Evolutionary conservation across 2,329 filamentous ascomycete species (phyloP).

Genomic region (Ophiostoma australiae): DNA sequence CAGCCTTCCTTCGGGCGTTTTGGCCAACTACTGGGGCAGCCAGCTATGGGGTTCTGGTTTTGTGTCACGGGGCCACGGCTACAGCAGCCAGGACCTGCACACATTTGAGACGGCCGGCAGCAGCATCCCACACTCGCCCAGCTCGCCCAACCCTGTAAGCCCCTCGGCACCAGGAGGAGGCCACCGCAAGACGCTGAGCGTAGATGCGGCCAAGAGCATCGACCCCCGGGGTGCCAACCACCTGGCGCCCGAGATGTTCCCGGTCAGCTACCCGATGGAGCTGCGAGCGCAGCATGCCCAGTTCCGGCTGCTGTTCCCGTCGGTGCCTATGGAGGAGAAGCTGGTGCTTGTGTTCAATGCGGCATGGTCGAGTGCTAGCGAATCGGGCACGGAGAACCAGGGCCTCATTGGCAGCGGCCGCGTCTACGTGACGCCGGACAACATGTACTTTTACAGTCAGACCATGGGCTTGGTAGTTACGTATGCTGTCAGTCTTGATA

Average conservation of each 20-base stretch:
- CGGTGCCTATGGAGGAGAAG: constrained; percentile 70
- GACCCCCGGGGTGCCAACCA: constrained; percentile 26
- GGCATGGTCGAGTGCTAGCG: constrained; percentile 63
- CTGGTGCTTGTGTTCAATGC: constrained; percentile 88
- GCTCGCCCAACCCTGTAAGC: constrained; percentile 23
- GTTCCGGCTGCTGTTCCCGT: constrained; percentile 85
- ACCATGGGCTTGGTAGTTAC: constrained; percentile 86
- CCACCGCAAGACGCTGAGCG: constrained; percentile 45
- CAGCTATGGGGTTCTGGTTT: constrained; percentile 59
- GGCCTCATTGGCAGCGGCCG: constrained; percentile 63
- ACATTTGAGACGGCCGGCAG: constrained; percentile 21
- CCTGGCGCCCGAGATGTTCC: constrained; percentile 58
- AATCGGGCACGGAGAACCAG: constrained; percentile 40
- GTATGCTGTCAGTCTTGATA: constrained; percentile 67
- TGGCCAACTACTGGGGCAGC: constrained; percentile 93
- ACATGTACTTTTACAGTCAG: constrained; percentile 95
- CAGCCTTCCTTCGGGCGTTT: constrained; percentile 73
- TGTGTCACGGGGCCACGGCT: constrained; percentile 20
- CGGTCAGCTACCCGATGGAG: constrained; percentile 71
- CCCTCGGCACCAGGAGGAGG: constrained; percentile 29
- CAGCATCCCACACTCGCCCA: constrained; percentile 5
- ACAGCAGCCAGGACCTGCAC: constrained; percentile 13
- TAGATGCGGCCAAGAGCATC: constrained; percentile 37
- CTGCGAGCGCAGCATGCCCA: constrained; percentile 85
- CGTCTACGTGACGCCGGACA: constrained; percentile 79